Evolutionary conservation across 2,329 filamentous ascomycete genomes (phyloP).

Genomic region (Penicillium glabrum): DNA sequence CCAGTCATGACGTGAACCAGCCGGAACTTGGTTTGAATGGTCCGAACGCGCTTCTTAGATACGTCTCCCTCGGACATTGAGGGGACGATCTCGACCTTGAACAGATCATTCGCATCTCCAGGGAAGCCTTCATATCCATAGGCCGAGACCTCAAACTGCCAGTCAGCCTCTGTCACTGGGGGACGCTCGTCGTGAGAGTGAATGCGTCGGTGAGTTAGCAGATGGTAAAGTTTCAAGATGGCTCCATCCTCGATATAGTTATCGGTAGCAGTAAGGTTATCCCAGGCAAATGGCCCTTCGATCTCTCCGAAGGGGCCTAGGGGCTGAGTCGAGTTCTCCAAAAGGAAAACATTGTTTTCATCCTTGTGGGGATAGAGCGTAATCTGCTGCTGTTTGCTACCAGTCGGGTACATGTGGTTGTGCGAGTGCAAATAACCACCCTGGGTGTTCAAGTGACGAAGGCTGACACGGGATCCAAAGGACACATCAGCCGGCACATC

Average conservation of each 20-base stretch:
- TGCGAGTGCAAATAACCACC: slow-evolving; percentile 98
- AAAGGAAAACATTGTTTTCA: slow-evolving; percentile 90
- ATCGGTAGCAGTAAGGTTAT: slow-evolving; percentile 66
- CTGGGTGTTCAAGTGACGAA: slow-evolving; percentile 96
- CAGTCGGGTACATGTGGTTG: slow-evolving; percentile 93
- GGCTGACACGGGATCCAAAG: slow-evolving; percentile 78
- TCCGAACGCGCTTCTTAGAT: slow-evolving; percentile 82
- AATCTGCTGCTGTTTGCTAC: slow-evolving; percentile 98
- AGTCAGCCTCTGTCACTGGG: slow-evolving; percentile 81
- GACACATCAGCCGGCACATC: slow-evolving; percentile 90
- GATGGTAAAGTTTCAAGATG: slow-evolving; percentile 79
- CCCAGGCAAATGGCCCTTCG: slow-evolving; percentile 81
- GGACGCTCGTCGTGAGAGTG: slow-evolving; percentile 92
- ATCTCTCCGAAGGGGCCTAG: slow-evolving; percentile 74
- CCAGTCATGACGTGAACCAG: slow-evolving; percentile 96
- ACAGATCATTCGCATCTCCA: slow-evolving; percentile 93
- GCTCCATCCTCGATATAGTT: slow-evolving; percentile 74
- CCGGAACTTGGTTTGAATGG: slow-evolving; percentile 95
- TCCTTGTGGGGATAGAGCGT: slow-evolving; percentile 99
- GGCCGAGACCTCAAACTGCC: slow-evolving; percentile 94
- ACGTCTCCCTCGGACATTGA: slow-evolving; percentile 74
- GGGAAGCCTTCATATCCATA: slow-evolving; percentile 97
- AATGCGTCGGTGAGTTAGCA: slow-evolving; percentile 78
- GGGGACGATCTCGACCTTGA: slow-evolving; percentile 93
- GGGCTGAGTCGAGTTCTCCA: slow-evolving; percentile 96